Evolutionary conservation across 2,329 filamentous ascomycete species (phyloP), one percentile per base, ranked within the genome.

Genomic region (Fusarium compactum): DNA sequence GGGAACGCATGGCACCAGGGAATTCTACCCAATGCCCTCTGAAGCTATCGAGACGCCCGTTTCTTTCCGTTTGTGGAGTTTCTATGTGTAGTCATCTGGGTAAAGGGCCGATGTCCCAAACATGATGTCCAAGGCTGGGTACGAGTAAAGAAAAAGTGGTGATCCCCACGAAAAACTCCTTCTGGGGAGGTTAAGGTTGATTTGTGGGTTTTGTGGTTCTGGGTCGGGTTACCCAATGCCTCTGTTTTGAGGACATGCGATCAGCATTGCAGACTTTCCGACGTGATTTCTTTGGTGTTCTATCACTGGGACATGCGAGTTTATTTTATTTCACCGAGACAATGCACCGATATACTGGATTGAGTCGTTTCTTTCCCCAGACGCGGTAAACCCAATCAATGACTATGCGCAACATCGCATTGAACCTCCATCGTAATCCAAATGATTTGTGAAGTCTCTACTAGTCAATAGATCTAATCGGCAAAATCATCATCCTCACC

Each of bases 51-150:
- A n/a, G 34, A 48, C 24, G 46, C 34, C 62, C 62, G 62, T 65
- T 34, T 66, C 55, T 48, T 66, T 48, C 63, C 62, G 63, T 38
- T 47, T 56, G 63, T 61, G 63, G 62, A 48, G 43, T 61, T 66
- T 65, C 55, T 4, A 15, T 10, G 16, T 25, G 16, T 29, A 45
- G 63, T 66, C 55, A 66, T 61, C 41, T 61, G 62, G 38, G 10
- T 50, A 62, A 46, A 43, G 63, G 63, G 10, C 62, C 63, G 63
- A 66, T 46, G 38, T 15, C 34, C 18, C 25, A 54, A 54, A 66
- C 54, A 10, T 8, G 12, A 30, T 25, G 15, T 32, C 30, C 22
- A 41, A 38, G 15, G 14, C 8, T 34, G 11, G 27, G 12, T 10
- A 34, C 24, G 10, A 25, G 25, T 25, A 25, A 10, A 25, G 8